Evolutionary conservation across 805 yeast genomes (phyloP).

Genomic region (Yarrowia divulgata): DNA sequence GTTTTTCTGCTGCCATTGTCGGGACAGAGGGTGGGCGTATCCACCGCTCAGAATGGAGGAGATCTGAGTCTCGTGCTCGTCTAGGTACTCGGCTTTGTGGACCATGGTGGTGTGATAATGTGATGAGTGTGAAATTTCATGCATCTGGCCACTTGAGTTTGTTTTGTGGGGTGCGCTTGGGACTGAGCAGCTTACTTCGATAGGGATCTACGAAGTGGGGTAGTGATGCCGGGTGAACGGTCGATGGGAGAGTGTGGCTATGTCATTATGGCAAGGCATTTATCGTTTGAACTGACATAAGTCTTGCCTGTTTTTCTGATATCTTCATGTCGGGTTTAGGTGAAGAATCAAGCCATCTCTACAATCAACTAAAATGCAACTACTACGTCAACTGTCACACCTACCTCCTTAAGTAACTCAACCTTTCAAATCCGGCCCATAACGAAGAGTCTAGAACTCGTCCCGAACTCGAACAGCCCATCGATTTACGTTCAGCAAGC

Average conservation of each 20-base stretch:
- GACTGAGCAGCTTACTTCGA: neutral
- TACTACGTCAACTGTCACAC: neutral
- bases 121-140: constrained; percentile 31
- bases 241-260: too few species aligned
- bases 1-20: constrained; percentile 91
- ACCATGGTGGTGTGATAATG: constrained; percentile 35
- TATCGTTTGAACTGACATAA: too few species aligned
- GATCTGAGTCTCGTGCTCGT: constrained; percentile 63
- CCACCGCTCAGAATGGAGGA: constrained; percentile 91
- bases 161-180: constrained; percentile 6
- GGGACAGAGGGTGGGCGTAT: constrained; percentile 84
- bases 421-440: neutral
- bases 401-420: neutral
- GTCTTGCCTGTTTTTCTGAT: too few species aligned
- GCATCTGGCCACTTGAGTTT: constrained; percentile 14
- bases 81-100: constrained; percentile 72
- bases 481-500: neutral
- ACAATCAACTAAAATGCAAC: neutral
- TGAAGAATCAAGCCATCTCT: too few species aligned
- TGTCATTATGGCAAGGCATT: too few species aligned
- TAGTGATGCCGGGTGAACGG: neutral
- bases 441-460: neutral
- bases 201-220: too few species aligned
- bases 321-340: too few species aligned
- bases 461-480: neutral